A percentile compares a stretch with the other conserved stretches of the same genome.
phyloP scores from a whole-genome alignment of 2,329 filamentous ascomycete genomes.

The Chrysoporthe cubensis region DNA sequence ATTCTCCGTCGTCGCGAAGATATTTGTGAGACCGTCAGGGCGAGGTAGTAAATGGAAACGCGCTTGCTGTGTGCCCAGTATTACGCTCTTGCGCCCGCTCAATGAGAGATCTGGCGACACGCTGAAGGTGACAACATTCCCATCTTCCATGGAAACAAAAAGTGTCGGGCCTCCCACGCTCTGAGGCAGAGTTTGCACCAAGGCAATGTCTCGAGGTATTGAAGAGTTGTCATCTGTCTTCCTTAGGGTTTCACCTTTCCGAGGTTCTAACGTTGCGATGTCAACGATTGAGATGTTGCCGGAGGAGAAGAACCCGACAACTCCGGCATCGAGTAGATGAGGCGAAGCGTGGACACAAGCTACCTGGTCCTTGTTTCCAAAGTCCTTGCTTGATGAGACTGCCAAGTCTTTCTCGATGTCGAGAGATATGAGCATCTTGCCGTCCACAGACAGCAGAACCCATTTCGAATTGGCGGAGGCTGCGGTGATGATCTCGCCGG shows the following conservation, averaged over 20 bases:
- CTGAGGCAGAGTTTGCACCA: conserved; percentile 76
- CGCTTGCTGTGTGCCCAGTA: conserved; percentile 84
- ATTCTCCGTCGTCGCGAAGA: conserved; percentile 94
- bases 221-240: conserved; percentile 69
- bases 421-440: conserved; percentile 72
- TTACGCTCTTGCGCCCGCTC: conserved; percentile 76
- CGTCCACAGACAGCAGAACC: conserved; percentile 76
- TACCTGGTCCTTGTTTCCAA: conserved; percentile 73
- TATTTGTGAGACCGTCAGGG: conserved; percentile 68
- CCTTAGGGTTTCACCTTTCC: conserved; percentile 67
- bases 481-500: conserved; percentile 69
- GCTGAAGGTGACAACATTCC: conserved; percentile 83
- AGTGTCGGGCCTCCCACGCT: conserved; percentile 67
- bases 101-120: conserved; percentile 69
- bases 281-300: conserved; percentile 77
- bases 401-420: conserved; percentile 62
- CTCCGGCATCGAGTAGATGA: conserved; percentile 66
- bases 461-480: conserved; percentile 74
- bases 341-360: conserved; percentile 80
- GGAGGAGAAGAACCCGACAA: conserved; percentile 88
- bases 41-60: conserved; percentile 78
- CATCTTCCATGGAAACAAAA: conserved; percentile 90
- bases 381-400: conserved; percentile 61
- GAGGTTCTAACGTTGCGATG: conserved; percentile 65
- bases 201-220: conserved; percentile 79